Evolutionary conservation across 352 stramenopile species (phyloP).

Genomic region (Globisporangium mamillatum): DNA sequence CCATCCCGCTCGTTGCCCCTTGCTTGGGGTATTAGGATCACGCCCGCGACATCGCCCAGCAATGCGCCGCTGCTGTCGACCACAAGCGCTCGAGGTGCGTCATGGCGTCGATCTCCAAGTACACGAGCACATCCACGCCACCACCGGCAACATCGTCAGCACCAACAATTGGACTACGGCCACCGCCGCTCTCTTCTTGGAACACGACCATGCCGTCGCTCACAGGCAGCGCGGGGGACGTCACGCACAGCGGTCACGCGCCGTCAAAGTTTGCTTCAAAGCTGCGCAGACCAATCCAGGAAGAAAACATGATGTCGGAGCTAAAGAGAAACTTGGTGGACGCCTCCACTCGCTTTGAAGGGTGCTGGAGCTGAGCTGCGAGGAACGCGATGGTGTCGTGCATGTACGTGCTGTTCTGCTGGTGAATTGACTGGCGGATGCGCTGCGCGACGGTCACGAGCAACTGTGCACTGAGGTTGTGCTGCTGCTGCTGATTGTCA

Average conservation of each 20-base stretch:
- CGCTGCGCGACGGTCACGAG: constrained; percentile 7
- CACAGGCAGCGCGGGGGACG: background rate
- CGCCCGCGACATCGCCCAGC: background rate
- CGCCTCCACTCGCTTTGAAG: constrained; percentile 3
- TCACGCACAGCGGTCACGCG: constrained; percentile 6
- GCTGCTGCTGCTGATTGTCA: background rate
- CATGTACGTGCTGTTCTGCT: constrained; percentile 11
- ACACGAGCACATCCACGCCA: constrained; percentile 18
- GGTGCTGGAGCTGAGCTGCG: background rate
- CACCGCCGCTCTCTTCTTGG: constrained; percentile 6
- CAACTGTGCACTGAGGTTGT: background rate
- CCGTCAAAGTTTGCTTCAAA: constrained; percentile 15
- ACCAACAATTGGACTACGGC: too few relatives aligned
- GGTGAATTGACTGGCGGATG: constrained; percentile 15
- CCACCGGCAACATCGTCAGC: background rate
- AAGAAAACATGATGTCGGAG: constrained; percentile 19
- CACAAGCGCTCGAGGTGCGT: constrained; percentile 13
- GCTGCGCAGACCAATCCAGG: constrained; percentile 13
- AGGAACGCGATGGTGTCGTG: constrained; percentile 19
- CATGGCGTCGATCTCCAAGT: constrained; percentile 18
- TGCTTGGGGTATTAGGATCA: background rate
- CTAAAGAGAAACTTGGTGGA: constrained; percentile 19
- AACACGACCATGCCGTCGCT: constrained; percentile 18
- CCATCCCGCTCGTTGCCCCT: background rate
- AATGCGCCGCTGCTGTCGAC: background rate